These are phyloP conservation scores for Starmerella bombicola DNA, from an alignment of 805 yeast species.

Conservation along the genomic window DNA sequence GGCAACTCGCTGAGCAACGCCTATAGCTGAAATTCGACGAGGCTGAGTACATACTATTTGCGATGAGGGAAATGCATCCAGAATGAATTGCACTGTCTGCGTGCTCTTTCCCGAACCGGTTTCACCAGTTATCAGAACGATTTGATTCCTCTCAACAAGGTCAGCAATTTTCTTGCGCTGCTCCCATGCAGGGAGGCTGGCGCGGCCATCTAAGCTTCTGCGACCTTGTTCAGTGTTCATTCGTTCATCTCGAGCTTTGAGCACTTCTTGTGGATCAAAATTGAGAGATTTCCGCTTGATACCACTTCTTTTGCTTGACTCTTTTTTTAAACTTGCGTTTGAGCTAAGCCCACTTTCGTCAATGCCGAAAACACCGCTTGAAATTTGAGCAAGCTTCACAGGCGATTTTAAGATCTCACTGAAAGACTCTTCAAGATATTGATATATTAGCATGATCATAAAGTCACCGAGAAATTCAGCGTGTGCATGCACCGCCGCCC, in stretches of 20 bases:
- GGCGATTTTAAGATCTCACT: constrained; percentile 53
- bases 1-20: constrained; percentile 83
- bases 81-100: constrained; percentile 77
- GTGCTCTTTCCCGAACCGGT: constrained; percentile 97
- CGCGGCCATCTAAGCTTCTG: constrained; percentile 37
- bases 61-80: constrained; percentile 47
- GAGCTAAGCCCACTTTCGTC: constrained; percentile 12
- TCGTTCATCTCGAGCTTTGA: constrained; percentile 30
- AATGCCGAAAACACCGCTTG: constrained; percentile 26
- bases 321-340: constrained; percentile 1
- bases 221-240: constrained; percentile 29
- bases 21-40: constrained; percentile 87
- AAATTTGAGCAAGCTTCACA: constrained; percentile 44
- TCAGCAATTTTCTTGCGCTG: constrained; percentile 45
- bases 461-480: constrained; percentile 48
- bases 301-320: not conserved
- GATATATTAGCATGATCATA: constrained; percentile 53
- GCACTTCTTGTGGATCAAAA: constrained; percentile 29
- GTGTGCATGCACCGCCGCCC: constrained; percentile 27
- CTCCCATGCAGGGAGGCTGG: constrained; percentile 72
- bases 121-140: constrained; percentile 82
- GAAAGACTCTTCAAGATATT: constrained; percentile 63
- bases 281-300: not conserved
- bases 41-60: constrained; percentile 84
- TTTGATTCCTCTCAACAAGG: constrained; percentile 45